Evolutionary conservation across 257 asterid genomes (phyloP).

Genomic region (Fraxinus pennsylvanica): DNA sequence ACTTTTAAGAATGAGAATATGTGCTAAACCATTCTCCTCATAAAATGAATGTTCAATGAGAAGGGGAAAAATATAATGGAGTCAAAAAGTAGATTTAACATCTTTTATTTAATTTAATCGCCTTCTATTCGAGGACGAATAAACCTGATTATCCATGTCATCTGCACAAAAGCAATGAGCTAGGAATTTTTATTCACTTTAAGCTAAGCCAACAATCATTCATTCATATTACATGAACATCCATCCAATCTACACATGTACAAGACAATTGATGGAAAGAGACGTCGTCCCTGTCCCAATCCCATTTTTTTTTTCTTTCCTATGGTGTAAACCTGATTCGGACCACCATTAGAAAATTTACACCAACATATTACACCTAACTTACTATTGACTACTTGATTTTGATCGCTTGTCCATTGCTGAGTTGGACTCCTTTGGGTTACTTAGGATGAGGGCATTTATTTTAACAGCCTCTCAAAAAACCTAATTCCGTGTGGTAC

Average conservation of each 20-base stretch:
- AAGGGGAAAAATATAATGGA: not conserved
- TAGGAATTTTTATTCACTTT: constrained; percentile 21
- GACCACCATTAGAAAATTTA: constrained; percentile 29
- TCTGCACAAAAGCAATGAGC: constrained; percentile 18
- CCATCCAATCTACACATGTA: constrained; percentile 44
- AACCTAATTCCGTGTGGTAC: constrained; percentile 56
- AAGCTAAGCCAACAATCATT: constrained; percentile 27
- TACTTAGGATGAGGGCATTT: constrained; percentile 64
- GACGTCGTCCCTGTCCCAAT: constrained; percentile 33
- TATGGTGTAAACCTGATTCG: constrained; percentile 28
- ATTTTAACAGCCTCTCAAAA: constrained; percentile 61
- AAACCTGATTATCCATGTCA: not conserved
- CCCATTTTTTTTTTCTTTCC: not conserved
- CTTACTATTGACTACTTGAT: constrained; percentile 32
- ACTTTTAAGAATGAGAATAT: not conserved
- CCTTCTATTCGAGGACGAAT: not conserved
- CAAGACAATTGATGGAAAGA: constrained; percentile 34
- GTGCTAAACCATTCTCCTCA: constrained; percentile 17
- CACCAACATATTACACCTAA: constrained; percentile 43
- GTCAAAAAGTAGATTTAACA: constrained; percentile 17
- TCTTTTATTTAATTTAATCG: not conserved
- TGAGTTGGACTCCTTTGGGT: constrained; percentile 47
- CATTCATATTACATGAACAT: constrained; percentile 37
- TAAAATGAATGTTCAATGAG: constrained; percentile 13
- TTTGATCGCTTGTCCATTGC: constrained; percentile 37